Percentiles rank a stretch among this genome's conserved stretches.
Conservation (phyloP, 768 basidiomycete genomes). For the Mycena floridula region DNA sequence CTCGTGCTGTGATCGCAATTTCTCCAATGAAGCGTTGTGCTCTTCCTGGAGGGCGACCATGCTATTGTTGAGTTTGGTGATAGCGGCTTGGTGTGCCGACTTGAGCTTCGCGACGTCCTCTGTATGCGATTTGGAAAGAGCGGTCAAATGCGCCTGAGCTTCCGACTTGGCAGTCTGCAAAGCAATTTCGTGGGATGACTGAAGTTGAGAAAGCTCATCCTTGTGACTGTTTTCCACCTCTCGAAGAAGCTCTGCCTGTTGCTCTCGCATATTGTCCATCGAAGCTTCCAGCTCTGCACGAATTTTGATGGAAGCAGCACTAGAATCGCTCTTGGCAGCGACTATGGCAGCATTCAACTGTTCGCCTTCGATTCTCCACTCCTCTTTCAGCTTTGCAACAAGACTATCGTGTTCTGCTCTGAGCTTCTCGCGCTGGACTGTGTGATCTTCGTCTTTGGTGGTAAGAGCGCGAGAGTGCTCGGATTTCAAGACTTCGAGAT, state of each 20-base stretch:
- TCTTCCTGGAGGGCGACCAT: slow-evolving; percentile 32
- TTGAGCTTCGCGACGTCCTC: slow-evolving; percentile 33
- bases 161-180: slow-evolving; percentile 23
- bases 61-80: slow-evolving; percentile 33
- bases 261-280: slow-evolving; percentile 41
- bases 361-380: slow-evolving; percentile 46
- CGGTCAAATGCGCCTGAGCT: slow-evolving; percentile 26
- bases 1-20: slow-evolving; percentile 23
- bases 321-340: slow-evolving; percentile 38
- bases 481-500: slow-evolving; percentile 58
- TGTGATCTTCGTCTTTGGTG: slow-evolving; percentile 57
- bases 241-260: slow-evolving; percentile 47
- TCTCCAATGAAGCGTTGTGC: slow-evolving; percentile 36
- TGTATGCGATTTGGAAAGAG: slow-evolving; percentile 34
- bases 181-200: slow-evolving; percentile 37
- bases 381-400: slow-evolving; percentile 46
- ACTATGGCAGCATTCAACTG: slow-evolving; percentile 36
- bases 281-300: slow-evolving; percentile 44
- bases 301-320: slow-evolving; percentile 27
- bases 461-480: slow-evolving; percentile 52
- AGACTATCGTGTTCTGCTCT: slow-evolving; percentile 53
- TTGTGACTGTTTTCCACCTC: slow-evolving; percentile 53
- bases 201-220: slow-evolving; percentile 44
- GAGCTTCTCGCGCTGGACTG: slow-evolving; percentile 51
- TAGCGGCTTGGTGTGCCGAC: slow-evolving; percentile 41